These are phyloP conservation scores for Lecanicillium sp. DNA, from an alignment of 2,329 filamentous ascomycete species.

Conservation along the genomic window DNA sequence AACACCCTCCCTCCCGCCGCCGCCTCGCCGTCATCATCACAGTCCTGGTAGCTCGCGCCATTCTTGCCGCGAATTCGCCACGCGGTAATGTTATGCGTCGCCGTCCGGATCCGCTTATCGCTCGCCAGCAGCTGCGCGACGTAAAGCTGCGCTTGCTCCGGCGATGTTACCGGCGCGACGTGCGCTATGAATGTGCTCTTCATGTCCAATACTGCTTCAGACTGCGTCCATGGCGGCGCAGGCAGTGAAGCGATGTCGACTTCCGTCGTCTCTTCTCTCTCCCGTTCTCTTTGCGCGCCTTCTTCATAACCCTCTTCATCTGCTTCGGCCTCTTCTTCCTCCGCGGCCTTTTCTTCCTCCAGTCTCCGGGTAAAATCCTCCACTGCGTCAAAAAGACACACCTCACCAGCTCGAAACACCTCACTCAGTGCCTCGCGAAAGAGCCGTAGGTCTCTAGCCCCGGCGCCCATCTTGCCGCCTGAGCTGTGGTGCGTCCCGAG, in stretches of 20 bases:
- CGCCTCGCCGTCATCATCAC: constrained; percentile 91
- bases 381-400: constrained; percentile 87
- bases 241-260: constrained; percentile 18
- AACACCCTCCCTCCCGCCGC: constrained; percentile 80
- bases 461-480: constrained; percentile 64
- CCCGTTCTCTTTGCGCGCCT: background rate
- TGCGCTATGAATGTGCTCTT: constrained; percentile 85
- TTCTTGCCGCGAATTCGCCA: constrained; percentile 67
- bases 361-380: constrained; percentile 55
- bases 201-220: constrained; percentile 66
- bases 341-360: constrained; percentile 19
- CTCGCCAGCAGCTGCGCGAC: constrained; percentile 69
- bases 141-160: constrained; percentile 61
- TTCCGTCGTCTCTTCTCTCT: constrained; percentile 10
- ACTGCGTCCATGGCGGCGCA: constrained; percentile 60
- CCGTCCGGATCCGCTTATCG: constrained; percentile 76
- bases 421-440: constrained; percentile 57
- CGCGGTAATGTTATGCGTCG: constrained; percentile 92
- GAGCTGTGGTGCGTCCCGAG: constrained; percentile 75
- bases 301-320: constrained; percentile 8
- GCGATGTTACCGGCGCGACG: constrained; percentile 59
- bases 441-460: constrained; percentile 59
- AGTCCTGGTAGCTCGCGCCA: constrained; percentile 67
- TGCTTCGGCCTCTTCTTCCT: constrained; percentile 15
- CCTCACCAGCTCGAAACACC: constrained; percentile 65